phyloP scores from a whole-genome alignment of 1,139 yeast genomes.

The Diutina catenulata region DNA sequence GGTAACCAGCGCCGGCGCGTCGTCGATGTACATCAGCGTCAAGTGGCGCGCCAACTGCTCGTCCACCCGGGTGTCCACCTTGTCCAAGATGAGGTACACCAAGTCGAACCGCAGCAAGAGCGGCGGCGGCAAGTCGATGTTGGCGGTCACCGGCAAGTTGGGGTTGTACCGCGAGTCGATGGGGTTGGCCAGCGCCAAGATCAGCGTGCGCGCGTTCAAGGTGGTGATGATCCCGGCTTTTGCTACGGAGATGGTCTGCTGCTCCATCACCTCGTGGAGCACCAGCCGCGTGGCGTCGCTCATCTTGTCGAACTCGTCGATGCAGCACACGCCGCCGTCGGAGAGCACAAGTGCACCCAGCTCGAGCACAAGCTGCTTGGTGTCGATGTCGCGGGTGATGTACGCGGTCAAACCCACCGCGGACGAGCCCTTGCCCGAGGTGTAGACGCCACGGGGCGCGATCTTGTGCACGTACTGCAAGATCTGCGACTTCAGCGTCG shows the following conservation, averaged over 20 bases:
- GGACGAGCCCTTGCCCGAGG: constrained; percentile 97
- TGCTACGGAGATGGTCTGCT: constrained; percentile 94
- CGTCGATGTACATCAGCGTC: constrained; percentile 87
- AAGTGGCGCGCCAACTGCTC: constrained; percentile 81
- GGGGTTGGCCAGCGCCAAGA: constrained; percentile 96
- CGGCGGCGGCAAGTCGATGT: constrained; percentile 95
- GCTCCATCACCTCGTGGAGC: constrained; percentile 98
- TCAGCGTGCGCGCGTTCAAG: constrained; percentile 88
- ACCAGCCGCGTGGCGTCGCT: constrained; percentile 89
- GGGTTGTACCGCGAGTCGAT: constrained; percentile 93
- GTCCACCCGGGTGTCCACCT: constrained; percentile 79
- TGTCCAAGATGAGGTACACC: constrained; percentile 84
- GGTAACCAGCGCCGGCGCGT: constrained; percentile 65
- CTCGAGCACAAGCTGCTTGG: constrained; percentile 85
- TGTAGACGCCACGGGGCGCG: constrained; percentile 95
- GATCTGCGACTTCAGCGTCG: constrained; percentile 91
- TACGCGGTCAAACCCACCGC: constrained; percentile 99
- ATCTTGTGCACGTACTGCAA: constrained; percentile 92
- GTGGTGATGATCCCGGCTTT: constrained; percentile 98
- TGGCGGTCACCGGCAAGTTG: constrained; percentile 82
- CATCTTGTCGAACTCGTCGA: constrained; percentile 98
- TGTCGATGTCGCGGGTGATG: constrained; percentile 87
- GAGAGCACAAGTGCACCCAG: constrained; percentile 94
- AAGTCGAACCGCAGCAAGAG: constrained; percentile 87
- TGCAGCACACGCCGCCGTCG: constrained; percentile 98